A percentile compares a stretch with the other conserved stretches of the same genome.
These are phyloP conservation scores for Diaporthe citri DNA, from an alignment of 2,329 filamentous ascomycete genomes.

Conservation along the genomic window DNA sequence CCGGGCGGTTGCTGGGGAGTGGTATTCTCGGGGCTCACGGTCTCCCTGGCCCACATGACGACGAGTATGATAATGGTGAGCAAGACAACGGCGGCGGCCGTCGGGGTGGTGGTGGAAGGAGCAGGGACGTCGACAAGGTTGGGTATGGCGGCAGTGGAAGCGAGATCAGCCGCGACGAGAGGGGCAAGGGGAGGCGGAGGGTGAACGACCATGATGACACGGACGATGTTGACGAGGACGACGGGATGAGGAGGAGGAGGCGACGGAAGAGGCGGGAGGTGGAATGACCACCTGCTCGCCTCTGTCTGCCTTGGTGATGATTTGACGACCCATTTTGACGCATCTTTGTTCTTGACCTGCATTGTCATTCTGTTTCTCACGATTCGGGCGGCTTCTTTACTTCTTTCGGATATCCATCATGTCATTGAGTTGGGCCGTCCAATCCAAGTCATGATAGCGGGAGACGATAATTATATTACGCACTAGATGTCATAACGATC, in stretches of 20 bases:
- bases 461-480: slow-evolving; percentile 21
- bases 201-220: slow-evolving; percentile 36
- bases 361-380: neutral
- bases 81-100: neutral
- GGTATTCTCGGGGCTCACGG: slow-evolving; percentile 41
- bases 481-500: slow-evolving; percentile 12
- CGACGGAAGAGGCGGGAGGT: slow-evolving; percentile 35
- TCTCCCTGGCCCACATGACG: slow-evolving; percentile 33
- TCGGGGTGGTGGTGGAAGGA: neutral
- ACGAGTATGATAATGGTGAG: slow-evolving; percentile 24
- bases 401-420: slow-evolving; percentile 32
- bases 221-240: slow-evolving; percentile 39
- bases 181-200: slow-evolving; percentile 37
- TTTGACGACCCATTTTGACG: slow-evolving; percentile 28
- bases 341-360: neutral
- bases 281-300: slow-evolving; percentile 11
- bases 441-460: slow-evolving; percentile 21
- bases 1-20: slow-evolving; percentile 46
- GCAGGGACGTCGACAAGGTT: slow-evolving; percentile 2
- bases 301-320: neutral
- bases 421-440: neutral
- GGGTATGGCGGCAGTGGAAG: slow-evolving; percentile 35
- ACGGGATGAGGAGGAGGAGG: slow-evolving; percentile 41
- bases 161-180: slow-evolving; percentile 40
- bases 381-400: neutral